Base-by-base conservation (phyloP, 331 rosid species). In the Spiraea crenata region DNA sequence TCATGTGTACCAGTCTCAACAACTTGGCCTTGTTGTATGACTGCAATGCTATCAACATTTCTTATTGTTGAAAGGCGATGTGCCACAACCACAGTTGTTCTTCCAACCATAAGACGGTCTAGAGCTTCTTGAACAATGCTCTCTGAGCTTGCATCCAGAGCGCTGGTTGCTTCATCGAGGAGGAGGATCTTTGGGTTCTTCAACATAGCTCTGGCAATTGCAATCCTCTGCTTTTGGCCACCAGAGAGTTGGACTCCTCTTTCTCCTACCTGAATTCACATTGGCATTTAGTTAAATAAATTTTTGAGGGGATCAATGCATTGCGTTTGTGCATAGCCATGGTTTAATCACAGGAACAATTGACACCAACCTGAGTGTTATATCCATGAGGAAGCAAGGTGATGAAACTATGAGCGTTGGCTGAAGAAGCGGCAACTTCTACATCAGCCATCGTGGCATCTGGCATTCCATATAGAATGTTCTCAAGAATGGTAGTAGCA, bases 91-190 rank as follows among this genome's bases (percentile, higher is more conserved):
- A 95, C 96, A 0, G 99, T 91, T 25, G 99, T 95, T 71, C 99
- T 81, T 50, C 98, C 98, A 19, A 95, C 82, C 98, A 91, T 95
- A 62, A 95, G 92, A 19, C 99, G 88, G 74, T 95, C 99, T 61
- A 95, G 79, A 9, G 99, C 99, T 80, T 95, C 99, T 69, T 95
- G 99, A 77, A 95, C 99, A 60, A 91, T 89, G 96, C 93, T 91
- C 74, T 95, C 99, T 0, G 99, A 95, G 49, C 98, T 90, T 3
- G 93, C 96, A 61, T 95, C 99, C 55, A 95, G 98, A 14, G 99
- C 98, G 54, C 99, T 95, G 5, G 99, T 95, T 63, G 99, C 99
- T 83, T 95, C 99, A 44, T 95, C 99, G 11, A 95, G 85, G 45
- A 95, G 96, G 61, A 95, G 98, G 78, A 95, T 89, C 75, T 86